Percentiles rank a stretch among this genome's conserved stretches.
phyloP scores from a whole-genome alignment of 177 flowering plant species.

The Vitis hybrid region DNA sequence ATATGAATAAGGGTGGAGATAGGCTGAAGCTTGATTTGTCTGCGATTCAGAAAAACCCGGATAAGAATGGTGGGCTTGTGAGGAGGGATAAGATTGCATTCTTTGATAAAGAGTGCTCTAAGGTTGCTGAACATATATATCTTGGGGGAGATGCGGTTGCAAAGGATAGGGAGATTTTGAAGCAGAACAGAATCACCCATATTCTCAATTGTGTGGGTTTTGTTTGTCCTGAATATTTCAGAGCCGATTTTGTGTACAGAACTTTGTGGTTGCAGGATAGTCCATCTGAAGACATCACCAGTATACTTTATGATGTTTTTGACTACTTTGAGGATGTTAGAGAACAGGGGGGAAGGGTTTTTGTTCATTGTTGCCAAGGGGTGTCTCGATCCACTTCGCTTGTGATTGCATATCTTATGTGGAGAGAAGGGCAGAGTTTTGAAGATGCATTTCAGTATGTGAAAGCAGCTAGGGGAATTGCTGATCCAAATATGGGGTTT shows the following conservation, averaged over 20 bases:
- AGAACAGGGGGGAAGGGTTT: constrained; percentile 76
- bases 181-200: constrained; percentile 82
- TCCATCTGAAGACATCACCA: constrained; percentile 92
- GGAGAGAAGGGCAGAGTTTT: constrained; percentile 97
- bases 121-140: constrained; percentile 91
- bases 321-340: constrained; percentile 96
- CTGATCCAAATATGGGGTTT: constrained; percentile 97
- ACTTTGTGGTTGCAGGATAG: constrained; percentile 96
- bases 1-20: constrained; percentile 45
- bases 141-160: constrained; percentile 94
- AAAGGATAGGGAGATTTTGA: constrained; percentile 67
- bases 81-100: constrained; percentile 82
- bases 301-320: constrained; percentile 88
- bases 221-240: constrained; percentile 91
- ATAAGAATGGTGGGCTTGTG: constrained; percentile 49
- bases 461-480: constrained; percentile 89
- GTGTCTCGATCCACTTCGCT: constrained; percentile 92
- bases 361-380: constrained; percentile 96
- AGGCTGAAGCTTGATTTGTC: constrained; percentile 85
- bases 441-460: constrained; percentile 98
- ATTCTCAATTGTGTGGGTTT: constrained; percentile 91
- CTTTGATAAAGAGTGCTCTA: constrained; percentile 88
- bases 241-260: constrained; percentile 80
- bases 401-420: constrained; percentile 95
- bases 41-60: constrained; percentile 53